Evolutionary conservation across 2,329 filamentous ascomycete genomes (phyloP).

Genomic region (Alternaria consortialis): DNA sequence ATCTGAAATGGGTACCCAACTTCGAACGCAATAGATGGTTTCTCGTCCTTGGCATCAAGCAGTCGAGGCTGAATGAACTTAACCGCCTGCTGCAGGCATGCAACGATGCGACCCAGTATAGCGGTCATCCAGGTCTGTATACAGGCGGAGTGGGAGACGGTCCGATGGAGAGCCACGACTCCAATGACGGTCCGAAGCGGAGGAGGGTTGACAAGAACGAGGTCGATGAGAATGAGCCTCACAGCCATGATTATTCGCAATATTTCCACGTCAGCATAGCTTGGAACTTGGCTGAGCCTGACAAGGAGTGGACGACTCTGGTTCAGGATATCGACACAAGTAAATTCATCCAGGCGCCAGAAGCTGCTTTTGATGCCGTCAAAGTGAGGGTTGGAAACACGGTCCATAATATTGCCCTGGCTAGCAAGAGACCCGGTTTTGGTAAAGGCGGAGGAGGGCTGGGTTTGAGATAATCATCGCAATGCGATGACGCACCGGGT

Average conservation of each 20-base stretch:
- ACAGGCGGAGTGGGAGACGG: slow-evolving; percentile 44
- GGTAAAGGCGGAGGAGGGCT: slow-evolving; percentile 24
- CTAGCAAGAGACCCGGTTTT: slow-evolving; percentile 25
- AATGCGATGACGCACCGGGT: slow-evolving; percentile 16
- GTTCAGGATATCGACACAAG: slow-evolving; percentile 35
- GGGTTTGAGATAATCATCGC: slow-evolving; percentile 24
- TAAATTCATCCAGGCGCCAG: slow-evolving; percentile 29
- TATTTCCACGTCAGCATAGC: slow-evolving; percentile 90
- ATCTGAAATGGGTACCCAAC: slow-evolving; percentile 72
- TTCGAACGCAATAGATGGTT: slow-evolving; percentile 79
- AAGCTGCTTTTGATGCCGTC: slow-evolving; percentile 51
- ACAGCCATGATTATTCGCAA: slow-evolving; percentile 50
- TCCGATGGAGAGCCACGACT: slow-evolving; percentile 33
- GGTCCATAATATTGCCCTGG: slow-evolving; percentile 45
- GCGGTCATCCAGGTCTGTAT: slow-evolving; percentile 78
- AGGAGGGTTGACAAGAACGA: slow-evolving; percentile 22
- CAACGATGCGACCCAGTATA: slow-evolving; percentile 68
- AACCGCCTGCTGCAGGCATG: slow-evolving; percentile 68
- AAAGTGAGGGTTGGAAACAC: slow-evolving; percentile 60
- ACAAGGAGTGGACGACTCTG: slow-evolving; percentile 34
- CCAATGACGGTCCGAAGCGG: slow-evolving; percentile 20
- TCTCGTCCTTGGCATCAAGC: slow-evolving; percentile 73
- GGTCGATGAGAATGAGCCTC: slow-evolving; percentile 11
- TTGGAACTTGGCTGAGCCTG: slow-evolving; percentile 66
- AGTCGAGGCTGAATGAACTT: slow-evolving; percentile 48